Percentiles rank a stretch among this genome's conserved stretches.
These are phyloP conservation scores for Cnidoscolus chayamansa DNA, from an alignment of 441 rosid genomes.

Conservation along the genomic window DNA sequence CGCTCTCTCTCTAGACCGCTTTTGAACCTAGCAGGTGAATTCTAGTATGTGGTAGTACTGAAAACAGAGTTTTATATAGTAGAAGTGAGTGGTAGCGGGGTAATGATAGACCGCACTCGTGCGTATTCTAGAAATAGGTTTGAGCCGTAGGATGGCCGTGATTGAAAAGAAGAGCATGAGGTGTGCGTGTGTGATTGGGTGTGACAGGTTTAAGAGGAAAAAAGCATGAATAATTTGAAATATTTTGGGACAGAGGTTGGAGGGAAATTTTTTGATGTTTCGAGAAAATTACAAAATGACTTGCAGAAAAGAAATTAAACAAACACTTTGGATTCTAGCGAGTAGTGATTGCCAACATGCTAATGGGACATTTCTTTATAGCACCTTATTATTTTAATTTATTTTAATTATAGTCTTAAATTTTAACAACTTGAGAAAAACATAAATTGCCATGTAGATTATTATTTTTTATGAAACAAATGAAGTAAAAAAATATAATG, in stretches of 20 bases:
- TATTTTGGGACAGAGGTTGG: neutral
- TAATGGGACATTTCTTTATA: too few species aligned
- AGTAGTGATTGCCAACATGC: neutral
- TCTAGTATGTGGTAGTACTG: neutral
- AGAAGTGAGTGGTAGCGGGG: neutral
- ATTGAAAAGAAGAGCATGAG: neutral
- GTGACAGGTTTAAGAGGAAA: neutral
- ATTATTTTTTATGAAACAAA: too few species aligned
- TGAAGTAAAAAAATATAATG: too few species aligned
- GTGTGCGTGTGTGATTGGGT: neutral
- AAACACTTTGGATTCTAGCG: neutral
- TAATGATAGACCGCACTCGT: neutral
- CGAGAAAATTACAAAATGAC: neutral
- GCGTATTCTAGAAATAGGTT: neutral
- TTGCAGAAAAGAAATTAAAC: neutral
- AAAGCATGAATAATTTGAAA: neutral
- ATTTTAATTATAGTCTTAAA: too few species aligned
- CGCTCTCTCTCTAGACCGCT: constrained; percentile 1
- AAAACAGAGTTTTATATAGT: neutral
- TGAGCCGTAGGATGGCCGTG: neutral
- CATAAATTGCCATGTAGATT: too few species aligned
- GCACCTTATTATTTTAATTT: neutral
- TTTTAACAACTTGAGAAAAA: too few species aligned
- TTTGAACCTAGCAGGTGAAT: neutral
- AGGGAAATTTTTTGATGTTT: neutral